Evolutionary conservation across 2,329 filamentous ascomycete species (phyloP).

Genomic region (Sclerotinia nivalis): DNA sequence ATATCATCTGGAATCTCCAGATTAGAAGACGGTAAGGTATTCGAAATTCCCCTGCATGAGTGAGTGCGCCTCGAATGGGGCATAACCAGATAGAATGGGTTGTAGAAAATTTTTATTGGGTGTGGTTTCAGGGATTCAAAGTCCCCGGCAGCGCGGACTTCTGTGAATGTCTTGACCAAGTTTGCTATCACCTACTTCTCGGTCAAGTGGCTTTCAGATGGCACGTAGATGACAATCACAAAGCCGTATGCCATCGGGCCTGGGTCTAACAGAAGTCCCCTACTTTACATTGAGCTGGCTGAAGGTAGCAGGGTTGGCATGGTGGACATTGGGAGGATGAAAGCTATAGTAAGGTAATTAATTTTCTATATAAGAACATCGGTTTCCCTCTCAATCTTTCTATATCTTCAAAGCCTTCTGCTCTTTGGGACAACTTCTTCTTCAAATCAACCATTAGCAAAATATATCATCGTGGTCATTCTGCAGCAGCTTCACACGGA

Average conservation of each 20-base stretch:
- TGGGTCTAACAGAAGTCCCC: neutral
- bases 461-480: neutral
- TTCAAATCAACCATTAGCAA: neutral
- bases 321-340: neutral
- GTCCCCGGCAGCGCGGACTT: neutral
- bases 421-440: neutral
- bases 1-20: neutral
- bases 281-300: too few species aligned
- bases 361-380: neutral
- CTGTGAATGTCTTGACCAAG: neutral
- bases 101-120: too few species aligned
- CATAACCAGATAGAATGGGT: neutral
- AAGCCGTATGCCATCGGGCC: neutral
- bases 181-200: too few species aligned
- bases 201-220: neutral
- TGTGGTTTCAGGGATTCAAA: neutral
- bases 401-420: neutral
- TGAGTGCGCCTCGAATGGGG: too few species aligned
- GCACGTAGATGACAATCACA: neutral
- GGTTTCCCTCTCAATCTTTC: neutral
- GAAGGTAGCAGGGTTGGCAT: neutral
- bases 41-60: neutral
- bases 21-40: too few species aligned
- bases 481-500: neutral
- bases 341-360: neutral